phyloP scores from a whole-genome alignment of 2,329 filamentous ascomycete species.

The Coleophoma crateriformis region DNA sequence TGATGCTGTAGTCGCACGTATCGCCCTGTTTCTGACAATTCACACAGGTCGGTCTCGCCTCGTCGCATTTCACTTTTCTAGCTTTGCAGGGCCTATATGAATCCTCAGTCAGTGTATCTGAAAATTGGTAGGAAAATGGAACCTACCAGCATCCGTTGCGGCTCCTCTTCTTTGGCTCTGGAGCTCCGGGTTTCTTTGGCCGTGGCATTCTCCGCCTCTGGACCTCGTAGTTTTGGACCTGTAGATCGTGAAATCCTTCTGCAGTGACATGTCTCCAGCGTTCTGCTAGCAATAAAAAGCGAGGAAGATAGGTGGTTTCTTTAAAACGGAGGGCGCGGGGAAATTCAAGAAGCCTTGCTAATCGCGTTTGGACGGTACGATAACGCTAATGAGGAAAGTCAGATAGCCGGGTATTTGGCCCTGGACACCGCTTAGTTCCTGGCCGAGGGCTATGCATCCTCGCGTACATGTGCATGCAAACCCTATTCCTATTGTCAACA shows the following conservation, averaged over 20 bases:
- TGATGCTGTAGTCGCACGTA: constrained; percentile 74
- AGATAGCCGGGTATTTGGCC: too few relatives aligned
- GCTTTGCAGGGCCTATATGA: constrained; percentile 67
- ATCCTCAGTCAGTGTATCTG: neutral
- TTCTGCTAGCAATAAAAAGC: neutral
- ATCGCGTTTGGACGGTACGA: neutral
- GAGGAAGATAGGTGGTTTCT: neutral
- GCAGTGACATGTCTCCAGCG: neutral
- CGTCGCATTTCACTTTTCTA: constrained; percentile 76
- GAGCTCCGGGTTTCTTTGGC: constrained; percentile 56
- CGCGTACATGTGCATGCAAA: too few relatives aligned
- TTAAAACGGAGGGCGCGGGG: neutral
- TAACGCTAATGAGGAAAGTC: too few relatives aligned
- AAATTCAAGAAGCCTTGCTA: neutral
- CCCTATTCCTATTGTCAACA: too few relatives aligned
- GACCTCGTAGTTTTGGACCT: neutral
- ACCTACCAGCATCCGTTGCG: constrained; percentile 64
- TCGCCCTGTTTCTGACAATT: constrained; percentile 71
- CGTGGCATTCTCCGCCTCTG: constrained; percentile 47
- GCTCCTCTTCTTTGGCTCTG: constrained; percentile 61
- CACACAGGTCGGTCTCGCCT: constrained; percentile 66
- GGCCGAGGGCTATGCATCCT: too few relatives aligned
- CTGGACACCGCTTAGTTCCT: too few relatives aligned
- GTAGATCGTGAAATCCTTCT: neutral
- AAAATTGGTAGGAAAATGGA: neutral